These are phyloP conservation scores for Rhododendron mucronatum DNA, from an alignment of 148 eudicot genomes.

Conservation along the genomic window DNA sequence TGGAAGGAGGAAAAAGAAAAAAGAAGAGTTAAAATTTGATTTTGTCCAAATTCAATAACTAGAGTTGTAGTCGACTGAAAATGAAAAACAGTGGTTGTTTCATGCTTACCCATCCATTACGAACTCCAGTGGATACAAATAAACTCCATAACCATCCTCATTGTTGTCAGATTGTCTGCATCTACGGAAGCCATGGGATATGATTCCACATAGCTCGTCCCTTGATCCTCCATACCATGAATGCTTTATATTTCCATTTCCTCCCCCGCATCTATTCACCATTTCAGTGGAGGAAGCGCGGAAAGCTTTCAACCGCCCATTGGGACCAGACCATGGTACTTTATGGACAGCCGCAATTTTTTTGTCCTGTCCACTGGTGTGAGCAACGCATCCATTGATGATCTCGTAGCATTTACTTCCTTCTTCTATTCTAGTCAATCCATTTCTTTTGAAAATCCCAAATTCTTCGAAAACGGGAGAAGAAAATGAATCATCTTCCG, in stretches of 20 bases:
- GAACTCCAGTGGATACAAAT: not conserved
- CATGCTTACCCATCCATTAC: not conserved
- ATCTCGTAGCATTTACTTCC: not conserved
- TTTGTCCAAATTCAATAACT: not conserved
- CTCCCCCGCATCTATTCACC: not conserved
- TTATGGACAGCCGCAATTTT: not conserved
- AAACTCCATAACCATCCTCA: not conserved
- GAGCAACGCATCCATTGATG: not conserved
- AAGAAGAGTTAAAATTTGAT: not conserved
- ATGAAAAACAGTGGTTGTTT: not conserved
- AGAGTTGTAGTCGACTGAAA: not conserved
- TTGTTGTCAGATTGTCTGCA: not conserved
- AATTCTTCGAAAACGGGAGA: not conserved
- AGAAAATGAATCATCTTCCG: not conserved
- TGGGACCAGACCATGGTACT: not conserved
- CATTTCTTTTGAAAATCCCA: not conserved
- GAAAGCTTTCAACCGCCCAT: not conserved
- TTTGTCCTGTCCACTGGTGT: not conserved
- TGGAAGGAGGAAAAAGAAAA: no score
- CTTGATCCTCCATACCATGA: not conserved
- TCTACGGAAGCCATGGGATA: not conserved
- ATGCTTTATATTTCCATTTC: not conserved
- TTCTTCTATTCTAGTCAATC: not conserved
- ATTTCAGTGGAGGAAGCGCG: not conserved
- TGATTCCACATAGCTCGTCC: not conserved